Evolutionary conservation across 2,329 filamentous ascomycete genomes (phyloP), one percentile per base, ranked within the genome.

Genomic region (Diplocarpon mali): DNA sequence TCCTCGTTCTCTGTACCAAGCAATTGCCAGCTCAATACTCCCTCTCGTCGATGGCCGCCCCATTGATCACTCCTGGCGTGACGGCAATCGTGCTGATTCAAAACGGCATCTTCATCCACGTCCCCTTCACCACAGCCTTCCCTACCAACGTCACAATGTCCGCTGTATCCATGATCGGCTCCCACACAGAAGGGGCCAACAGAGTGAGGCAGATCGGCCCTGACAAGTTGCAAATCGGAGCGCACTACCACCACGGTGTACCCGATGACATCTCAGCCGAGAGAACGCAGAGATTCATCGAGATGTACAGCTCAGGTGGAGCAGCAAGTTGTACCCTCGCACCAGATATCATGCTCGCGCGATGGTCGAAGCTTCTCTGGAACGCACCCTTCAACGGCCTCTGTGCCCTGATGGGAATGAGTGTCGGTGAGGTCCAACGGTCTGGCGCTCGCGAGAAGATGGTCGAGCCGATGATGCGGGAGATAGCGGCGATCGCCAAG

Each of bases 391-490:
- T 50, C 38, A 56, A 56, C 32, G 47, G 49, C 1, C 42, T 56
- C 20, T 55, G 54, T 17, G 53, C 53, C 1, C 34, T 55, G 12
- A 48, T 49, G 40, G 20, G 42, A 7, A 51, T 56, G 43, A 42
- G 47, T n/a, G 48, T 50, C n/a, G 51, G 49, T 5, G 46, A 51
- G 42, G 29, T 54, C 10, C 49, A 45, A 10, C 31, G 31, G 5
- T 48, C 46, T 12, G 63, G 58, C 52, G 50, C 47, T 1, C 47
- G 49, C 14, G 52, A 57, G 15, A 46, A 35, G 16, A 36, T 60
- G 32, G 44, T 58, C 1, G 40, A 50, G 16, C 53, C 56, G 5
- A 53, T 54, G 34, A 60, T 59, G 57, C 39, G 49, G 14, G 57
- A 59, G 40, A 52, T 60, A 5, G 36, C 48, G 15, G 47, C 45